phyloP scores from a whole-genome alignment of 208 protist genomes.

The Herpetomonas tarakana region DNA sequence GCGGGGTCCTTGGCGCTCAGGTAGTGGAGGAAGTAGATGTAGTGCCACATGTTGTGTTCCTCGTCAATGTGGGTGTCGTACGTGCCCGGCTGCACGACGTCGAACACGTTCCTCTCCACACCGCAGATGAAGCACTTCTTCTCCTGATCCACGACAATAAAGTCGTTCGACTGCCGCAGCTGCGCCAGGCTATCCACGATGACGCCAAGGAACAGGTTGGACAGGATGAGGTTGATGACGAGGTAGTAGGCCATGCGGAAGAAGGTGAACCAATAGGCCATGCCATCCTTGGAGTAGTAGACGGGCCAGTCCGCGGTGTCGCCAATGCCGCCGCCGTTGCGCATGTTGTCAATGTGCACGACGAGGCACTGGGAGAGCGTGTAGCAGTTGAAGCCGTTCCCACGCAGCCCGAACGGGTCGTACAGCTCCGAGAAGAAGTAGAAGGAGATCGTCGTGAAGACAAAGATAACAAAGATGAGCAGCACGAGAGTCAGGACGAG shows the following conservation, averaged over 20 bases:
- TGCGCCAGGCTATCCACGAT: slow-evolving; percentile 92
- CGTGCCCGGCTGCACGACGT: slow-evolving; percentile 57
- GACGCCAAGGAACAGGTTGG: slow-evolving; percentile 94
- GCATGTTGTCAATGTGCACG: slow-evolving; percentile 71
- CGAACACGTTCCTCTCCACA: slow-evolving; percentile 76
- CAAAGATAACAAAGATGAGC: slow-evolving; percentile 48
- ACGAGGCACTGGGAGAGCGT: slow-evolving; percentile 74
- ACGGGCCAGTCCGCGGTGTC: slow-evolving; percentile 64
- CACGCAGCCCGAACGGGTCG: slow-evolving; percentile 27
- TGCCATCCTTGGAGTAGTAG: slow-evolving; percentile 41
- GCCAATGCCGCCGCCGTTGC: slow-evolving; percentile 70
- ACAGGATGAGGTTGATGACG: slow-evolving; percentile 73
- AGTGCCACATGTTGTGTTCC: slow-evolving; percentile 96
- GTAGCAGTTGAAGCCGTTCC: slow-evolving; percentile 72
- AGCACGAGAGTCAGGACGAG: slow-evolving; percentile 60
- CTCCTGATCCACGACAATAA: slow-evolving; percentile 61
- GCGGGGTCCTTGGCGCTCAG: slow-evolving; percentile 56
- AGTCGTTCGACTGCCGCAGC: slow-evolving; percentile 60
- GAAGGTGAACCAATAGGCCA: slow-evolving; percentile 86
- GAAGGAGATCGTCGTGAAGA: slow-evolving; percentile 58
- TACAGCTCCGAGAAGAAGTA: slow-evolving; percentile 60
- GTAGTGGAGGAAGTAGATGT: slow-evolving; percentile 92
- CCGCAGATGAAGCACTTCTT: slow-evolving; percentile 95
- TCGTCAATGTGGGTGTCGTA: slow-evolving; percentile 82
- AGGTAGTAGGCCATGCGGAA: slow-evolving; percentile 86